Base-by-base conservation (phyloP, 129 eudicot genomes). In the Ambrosia artemisiifolia region DNA sequence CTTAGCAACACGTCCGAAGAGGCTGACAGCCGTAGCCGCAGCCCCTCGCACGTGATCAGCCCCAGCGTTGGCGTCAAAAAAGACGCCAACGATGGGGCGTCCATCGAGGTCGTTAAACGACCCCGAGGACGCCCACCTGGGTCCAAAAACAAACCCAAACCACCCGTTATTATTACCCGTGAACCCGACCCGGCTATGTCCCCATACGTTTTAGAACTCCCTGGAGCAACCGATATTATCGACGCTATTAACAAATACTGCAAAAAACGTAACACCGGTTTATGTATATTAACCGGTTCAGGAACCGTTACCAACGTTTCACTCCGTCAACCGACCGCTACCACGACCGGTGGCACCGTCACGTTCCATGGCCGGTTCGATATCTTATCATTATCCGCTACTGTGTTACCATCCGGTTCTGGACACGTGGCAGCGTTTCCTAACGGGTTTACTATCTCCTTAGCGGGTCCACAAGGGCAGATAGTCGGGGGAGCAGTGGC, bases 111-210 rank as follows among this genome's bases (percentile, higher is more conserved):
- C 2, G 76, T 50, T 34, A 82, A 94, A 18, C 83, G 97, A 17
- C 95, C 97, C 2, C 81, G 97, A 50, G 96, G 96, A 18, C 85
- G 96, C 5, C 96, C 94, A 1, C 87, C 94, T 0, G 96, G 94
- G 2, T 90, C 94, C 65, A 90, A 87, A 34, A 90, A 90, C 81
- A 85, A 83, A 56, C 95, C 91, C 43, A 87, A 88, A 46, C 89
- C 95, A 2, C 90, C 97, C 59, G 59, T 88, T 16, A 61, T 88
- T 73, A 77, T 88, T 1, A 84, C 90, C 65, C 83, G 85, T 6
- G 92, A 85, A 35, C 14, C 89, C 53, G 91, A 86, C 67, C 86
- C 91, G 2, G 18, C 89, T 2, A 86, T 91, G 90, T 63, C 81
- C 4, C 89, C 92, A 0, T 88, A 91, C 40, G 83, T 91, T 0